These are phyloP conservation scores for Talaromyces sp. DNA, from an alignment of 2,329 filamentous ascomycete species.

Conservation along the genomic window DNA sequence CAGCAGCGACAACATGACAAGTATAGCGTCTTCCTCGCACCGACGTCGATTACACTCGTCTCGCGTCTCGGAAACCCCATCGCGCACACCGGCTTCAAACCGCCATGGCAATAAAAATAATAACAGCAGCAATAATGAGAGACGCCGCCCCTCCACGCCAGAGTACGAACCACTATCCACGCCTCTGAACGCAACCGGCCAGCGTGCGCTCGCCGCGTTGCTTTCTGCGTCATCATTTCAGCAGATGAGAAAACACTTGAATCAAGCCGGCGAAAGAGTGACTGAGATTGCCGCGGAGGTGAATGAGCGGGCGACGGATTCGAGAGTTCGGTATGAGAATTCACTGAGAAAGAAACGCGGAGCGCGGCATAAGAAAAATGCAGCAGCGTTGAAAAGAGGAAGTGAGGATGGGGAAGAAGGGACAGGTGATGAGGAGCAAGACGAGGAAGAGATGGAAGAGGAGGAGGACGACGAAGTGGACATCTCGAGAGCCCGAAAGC, in stretches of 20 bases:
- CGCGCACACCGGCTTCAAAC: background rate
- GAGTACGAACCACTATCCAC: conserved; percentile 50
- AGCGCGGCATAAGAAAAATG: conserved; percentile 28
- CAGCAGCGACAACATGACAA: background rate
- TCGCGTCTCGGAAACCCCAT: background rate
- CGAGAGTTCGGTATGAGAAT: conserved; percentile 31
- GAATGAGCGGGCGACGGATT: conserved; percentile 48
- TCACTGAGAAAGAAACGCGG: conserved; percentile 9
- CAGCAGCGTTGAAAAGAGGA: conserved; percentile 10
- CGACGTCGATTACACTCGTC: background rate
- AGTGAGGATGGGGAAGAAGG: conserved; percentile 18
- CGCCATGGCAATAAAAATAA: background rate
- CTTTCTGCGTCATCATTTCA: conserved; percentile 35
- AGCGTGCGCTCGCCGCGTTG: conserved; percentile 43
- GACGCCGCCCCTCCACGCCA: conserved; percentile 17
- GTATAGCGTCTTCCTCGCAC: background rate
- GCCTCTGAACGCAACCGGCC: conserved; percentile 45
- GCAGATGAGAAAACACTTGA: conserved; percentile 45
- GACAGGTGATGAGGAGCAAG: conserved; percentile 22
- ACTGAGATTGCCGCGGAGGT: conserved; percentile 47
- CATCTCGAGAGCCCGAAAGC: conserved; percentile 24
- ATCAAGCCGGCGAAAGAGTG: conserved; percentile 43
- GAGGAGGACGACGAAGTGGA: conserved; percentile 28
- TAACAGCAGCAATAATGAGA: background rate
- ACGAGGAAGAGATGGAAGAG: conserved; percentile 19